A percentile compares a stretch with the other conserved stretches of the same genome.
These are phyloP conservation scores for Arabidopsis suecica DNA, from an alignment of 345 rosid species.

Conservation along the genomic window DNA sequence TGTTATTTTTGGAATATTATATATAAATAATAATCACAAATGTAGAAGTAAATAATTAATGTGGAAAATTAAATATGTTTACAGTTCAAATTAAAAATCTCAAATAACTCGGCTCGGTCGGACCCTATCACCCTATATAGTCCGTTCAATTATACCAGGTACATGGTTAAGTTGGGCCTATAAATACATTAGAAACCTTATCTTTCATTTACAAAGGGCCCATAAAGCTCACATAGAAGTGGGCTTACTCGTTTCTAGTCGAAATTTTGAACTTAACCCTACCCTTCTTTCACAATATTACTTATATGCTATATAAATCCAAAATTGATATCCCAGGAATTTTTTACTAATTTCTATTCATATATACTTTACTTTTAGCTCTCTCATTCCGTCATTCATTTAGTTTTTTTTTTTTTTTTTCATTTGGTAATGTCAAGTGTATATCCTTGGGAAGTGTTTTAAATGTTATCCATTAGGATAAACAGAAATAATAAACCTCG, in stretches of 20 bases:
- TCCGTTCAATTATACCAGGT: slow-evolving; percentile 8
- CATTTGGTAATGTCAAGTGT: background rate
- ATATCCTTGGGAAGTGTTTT: background rate
- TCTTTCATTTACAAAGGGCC: background rate
- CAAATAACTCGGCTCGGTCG: background rate
- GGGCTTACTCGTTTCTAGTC: no score
- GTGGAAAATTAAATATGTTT: background rate
- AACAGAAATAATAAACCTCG: background rate
- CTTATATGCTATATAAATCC: no score
- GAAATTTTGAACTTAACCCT: no score
- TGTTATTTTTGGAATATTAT: background rate
- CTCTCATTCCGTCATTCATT: background rate
- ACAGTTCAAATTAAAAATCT: background rate
- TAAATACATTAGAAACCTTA: background rate
- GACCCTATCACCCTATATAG: background rate
- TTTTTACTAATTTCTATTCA: background rate
- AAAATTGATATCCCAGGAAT: no score
- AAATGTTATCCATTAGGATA: background rate
- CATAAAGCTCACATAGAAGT: background rate
- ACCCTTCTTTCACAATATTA: no score
- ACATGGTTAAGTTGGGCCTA: slow-evolving; percentile 1
- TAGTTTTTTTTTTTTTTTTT: no score
- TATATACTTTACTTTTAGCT: background rate
- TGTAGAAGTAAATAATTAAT: background rate
- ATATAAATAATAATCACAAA: background rate